Conservation (phyloP, 371 early-diverging fungal species). For the Cokeromyces recurvatus region DNA sequence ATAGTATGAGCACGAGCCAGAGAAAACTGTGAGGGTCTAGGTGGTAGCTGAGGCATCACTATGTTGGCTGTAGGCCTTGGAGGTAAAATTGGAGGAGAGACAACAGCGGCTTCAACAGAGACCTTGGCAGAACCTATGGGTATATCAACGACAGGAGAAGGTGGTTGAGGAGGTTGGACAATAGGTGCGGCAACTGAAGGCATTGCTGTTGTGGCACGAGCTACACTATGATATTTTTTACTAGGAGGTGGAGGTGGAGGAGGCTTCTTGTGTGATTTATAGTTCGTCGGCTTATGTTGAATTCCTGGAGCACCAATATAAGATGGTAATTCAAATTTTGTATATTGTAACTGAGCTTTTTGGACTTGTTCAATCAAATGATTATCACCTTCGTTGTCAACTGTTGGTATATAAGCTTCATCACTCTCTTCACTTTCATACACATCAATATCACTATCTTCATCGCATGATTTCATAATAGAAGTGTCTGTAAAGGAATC, state of each 20-base stretch:
- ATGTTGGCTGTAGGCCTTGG: constrained; percentile 19
- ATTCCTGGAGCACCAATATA: constrained; percentile 11
- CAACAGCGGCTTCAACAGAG: background rate
- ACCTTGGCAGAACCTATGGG: constrained; percentile 2
- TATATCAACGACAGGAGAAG: constrained; percentile 6
- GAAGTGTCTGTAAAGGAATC: constrained; percentile 2
- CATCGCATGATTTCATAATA: constrained; percentile 4
- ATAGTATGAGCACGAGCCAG: constrained; percentile 35
- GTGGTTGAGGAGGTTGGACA: background rate
- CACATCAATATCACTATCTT: constrained; percentile 10
- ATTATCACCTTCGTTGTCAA: constrained; percentile 5
- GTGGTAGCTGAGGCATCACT: constrained; percentile 29
- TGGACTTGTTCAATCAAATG: constrained; percentile 19
- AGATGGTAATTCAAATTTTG: constrained; percentile 21
- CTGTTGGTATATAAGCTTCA: background rate
- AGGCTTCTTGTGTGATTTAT: constrained; percentile 6
- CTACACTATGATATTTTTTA: constrained; percentile 35
- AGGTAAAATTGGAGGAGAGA: constrained; percentile 12
- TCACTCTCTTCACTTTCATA: constrained; percentile 3
- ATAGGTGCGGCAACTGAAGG: constrained; percentile 1
- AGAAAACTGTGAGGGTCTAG: constrained; percentile 32
- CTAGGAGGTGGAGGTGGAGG: constrained; percentile 41
- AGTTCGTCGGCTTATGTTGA: constrained; percentile 2
- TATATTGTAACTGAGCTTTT: constrained; percentile 19
- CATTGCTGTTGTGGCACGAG: constrained; percentile 2